phyloP scores from a whole-genome alignment of 1,284 basidiomycete genomes.

The Mycena citricolor region DNA sequence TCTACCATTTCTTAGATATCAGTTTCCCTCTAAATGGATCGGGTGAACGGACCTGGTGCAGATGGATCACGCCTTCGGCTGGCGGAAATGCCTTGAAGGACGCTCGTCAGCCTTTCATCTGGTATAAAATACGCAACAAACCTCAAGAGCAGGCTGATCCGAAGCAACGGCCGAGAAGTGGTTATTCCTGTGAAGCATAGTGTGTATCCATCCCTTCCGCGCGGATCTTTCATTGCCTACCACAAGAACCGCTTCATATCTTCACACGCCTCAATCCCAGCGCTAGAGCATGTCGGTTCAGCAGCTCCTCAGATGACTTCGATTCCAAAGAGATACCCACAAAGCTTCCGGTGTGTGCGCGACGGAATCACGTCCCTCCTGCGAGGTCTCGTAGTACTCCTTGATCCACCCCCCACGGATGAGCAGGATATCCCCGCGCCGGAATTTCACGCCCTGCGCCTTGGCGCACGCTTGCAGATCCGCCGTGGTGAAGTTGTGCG shows the following conservation, averaged over 20 bases:
- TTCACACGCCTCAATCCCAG: conserved; percentile 67
- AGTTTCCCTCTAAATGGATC: neutral
- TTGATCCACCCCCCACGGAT: conserved; percentile 66
- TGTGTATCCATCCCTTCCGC: neutral
- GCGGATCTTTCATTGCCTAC: conserved; percentile 33
- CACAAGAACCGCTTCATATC: conserved; percentile 71
- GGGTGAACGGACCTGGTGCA: conserved; percentile 44
- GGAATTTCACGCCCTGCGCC: conserved; percentile 57
- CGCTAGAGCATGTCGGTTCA: conserved; percentile 35
- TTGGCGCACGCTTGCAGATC: conserved; percentile 63
- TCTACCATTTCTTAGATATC: conserved; percentile 25
- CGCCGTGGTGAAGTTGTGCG: conserved; percentile 52
- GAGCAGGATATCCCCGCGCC: conserved; percentile 58
- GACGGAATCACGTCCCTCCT: conserved; percentile 48
- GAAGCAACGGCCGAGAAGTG: conserved; percentile 74
- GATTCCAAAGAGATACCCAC: conserved; percentile 35
- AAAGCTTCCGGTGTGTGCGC: conserved; percentile 45
- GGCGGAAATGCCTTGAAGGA: conserved; percentile 53
- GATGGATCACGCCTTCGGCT: conserved; percentile 38
- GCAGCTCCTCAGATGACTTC: neutral
- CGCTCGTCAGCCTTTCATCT: conserved; percentile 3
- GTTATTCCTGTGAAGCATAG: conserved; percentile 55
- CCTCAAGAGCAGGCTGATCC: conserved; percentile 73
- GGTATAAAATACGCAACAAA: conserved; percentile 24
- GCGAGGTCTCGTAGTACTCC: conserved; percentile 47